Evolutionary conservation across 108 stramenopile genomes (phyloP).

Genomic region (Thalassiosira profunda): DNA sequence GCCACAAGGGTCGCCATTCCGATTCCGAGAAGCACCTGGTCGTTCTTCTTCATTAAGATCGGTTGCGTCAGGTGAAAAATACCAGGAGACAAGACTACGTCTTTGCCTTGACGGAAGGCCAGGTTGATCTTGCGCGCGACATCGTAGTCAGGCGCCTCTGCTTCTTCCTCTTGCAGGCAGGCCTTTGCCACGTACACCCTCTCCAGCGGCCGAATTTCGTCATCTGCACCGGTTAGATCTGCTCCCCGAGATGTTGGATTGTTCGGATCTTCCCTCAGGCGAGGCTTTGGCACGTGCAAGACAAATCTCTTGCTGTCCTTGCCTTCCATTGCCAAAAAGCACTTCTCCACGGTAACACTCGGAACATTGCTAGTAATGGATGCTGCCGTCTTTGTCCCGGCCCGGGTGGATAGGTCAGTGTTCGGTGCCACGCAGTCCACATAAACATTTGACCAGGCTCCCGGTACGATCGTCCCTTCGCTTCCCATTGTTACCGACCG

Average conservation of each 20-base stretch:
- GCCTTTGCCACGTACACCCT: slow-evolving; percentile 4
- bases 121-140: slow-evolving; percentile 37
- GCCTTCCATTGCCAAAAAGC: neutral
- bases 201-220: slow-evolving; percentile 1
- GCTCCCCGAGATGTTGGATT: neutral
- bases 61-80: slow-evolving; percentile 61
- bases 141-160: slow-evolving; percentile 46
- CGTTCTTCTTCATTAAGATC: slow-evolving; percentile 46
- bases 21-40: slow-evolving; percentile 82
- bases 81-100: slow-evolving; percentile 81
- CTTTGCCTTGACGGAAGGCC: slow-evolving; percentile 65
- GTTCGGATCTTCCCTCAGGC: neutral
- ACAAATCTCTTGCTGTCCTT: neutral
- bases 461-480: slow-evolving; percentile 30
- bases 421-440: slow-evolving; percentile 47
- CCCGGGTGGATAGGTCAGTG: neutral
- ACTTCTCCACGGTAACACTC: slow-evolving; percentile 7
- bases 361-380: slow-evolving; percentile 20
- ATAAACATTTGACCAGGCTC: slow-evolving; percentile 78
- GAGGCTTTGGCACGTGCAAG: neutral
- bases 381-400: neutral
- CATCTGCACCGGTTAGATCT: neutral
- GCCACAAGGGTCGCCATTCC: slow-evolving; percentile 75
- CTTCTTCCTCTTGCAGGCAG: slow-evolving; percentile 42
- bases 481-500: slow-evolving; percentile 51